phyloP scores from a whole-genome alignment of 768 basidiomycete species.

The Leccinellum rugosiceps region DNA sequence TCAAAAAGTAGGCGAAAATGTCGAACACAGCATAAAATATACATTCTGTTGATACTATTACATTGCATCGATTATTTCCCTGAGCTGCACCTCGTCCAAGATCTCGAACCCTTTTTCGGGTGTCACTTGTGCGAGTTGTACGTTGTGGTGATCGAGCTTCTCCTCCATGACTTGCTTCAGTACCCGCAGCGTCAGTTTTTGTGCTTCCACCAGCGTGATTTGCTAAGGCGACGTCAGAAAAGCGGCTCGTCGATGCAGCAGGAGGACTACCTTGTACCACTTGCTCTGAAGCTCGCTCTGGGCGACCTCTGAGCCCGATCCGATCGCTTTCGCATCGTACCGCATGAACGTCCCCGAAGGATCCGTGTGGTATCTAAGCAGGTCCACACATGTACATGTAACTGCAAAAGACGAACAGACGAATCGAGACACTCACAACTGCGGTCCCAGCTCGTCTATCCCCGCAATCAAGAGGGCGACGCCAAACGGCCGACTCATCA shows the following conservation, averaged over 20 bases:
- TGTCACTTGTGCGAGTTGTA: conserved; percentile 97
- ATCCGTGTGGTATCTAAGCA: conserved; percentile 88
- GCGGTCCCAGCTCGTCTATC: conserved; percentile 92
- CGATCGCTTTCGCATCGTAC: conserved; percentile 98
- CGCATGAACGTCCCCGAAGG: conserved; percentile 97
- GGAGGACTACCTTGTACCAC: conserved; percentile 77
- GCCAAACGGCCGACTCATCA: conserved; percentile 99
- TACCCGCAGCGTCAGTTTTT: conserved; percentile 80
- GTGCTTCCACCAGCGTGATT: conserved; percentile 89
- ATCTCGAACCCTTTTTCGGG: conserved; percentile 83
- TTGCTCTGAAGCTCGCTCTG: conserved; percentile 97
- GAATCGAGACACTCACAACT: conserved; percentile 62
- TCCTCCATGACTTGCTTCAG: conserved; percentile 99
- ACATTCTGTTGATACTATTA: conserved; percentile 34
- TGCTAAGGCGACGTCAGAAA: conserved; percentile 47
- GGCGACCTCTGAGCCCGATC: conserved; percentile 95
- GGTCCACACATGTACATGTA: background rate
- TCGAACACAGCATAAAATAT: conserved; percentile 6
- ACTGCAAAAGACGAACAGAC: background rate
- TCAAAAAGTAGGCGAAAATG: background rate
- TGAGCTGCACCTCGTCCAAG: conserved; percentile 73
- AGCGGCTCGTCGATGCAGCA: background rate
- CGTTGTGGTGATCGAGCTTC: conserved; percentile 97
- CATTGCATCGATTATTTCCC: conserved; percentile 84
- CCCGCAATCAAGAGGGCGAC: conserved; percentile 98